These are phyloP conservation scores for Hygrocybe punicea DNA, from an alignment of 768 basidiomycete genomes.

Conservation along the genomic window DNA sequence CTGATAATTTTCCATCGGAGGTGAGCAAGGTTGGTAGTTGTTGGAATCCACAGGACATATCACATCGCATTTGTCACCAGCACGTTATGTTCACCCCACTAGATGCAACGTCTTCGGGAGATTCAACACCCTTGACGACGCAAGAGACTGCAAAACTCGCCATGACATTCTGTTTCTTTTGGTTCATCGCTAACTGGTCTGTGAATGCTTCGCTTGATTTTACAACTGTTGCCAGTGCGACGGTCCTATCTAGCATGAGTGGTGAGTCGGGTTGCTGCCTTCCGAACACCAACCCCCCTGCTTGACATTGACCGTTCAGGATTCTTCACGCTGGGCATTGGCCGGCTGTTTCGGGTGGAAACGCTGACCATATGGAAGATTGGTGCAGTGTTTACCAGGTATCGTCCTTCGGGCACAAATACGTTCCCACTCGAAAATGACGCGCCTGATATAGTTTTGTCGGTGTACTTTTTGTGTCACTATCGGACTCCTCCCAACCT, in stretches of 20 bases:
- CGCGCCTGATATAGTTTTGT: slow-evolving; percentile 53
- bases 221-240: slow-evolving; percentile 93
- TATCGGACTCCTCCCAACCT: slow-evolving; percentile 64
- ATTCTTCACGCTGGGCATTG: slow-evolving; percentile 88
- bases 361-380: slow-evolving; percentile 68
- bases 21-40: background rate
- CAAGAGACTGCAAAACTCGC: slow-evolving; percentile 78
- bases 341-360: slow-evolving; percentile 80
- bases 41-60: background rate
- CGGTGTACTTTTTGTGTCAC: slow-evolving; percentile 85
- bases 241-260: slow-evolving; percentile 84
- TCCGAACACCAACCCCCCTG: background rate
- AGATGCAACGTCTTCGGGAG: background rate
- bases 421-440: background rate
- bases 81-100: too few relatives aligned
- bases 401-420: background rate
- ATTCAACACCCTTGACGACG: slow-evolving; percentile 46
- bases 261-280: slow-evolving; percentile 47
- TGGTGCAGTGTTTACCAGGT: slow-evolving; percentile 78
- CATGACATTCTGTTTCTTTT: slow-evolving; percentile 76
- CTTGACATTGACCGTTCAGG: slow-evolving; percentile 45
- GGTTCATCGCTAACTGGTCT: slow-evolving; percentile 94
- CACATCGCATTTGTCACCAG: background rate
- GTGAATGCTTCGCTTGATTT: slow-evolving; percentile 79
- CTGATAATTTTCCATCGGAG: slow-evolving; percentile 3